Conservation (phyloP, 2,329 filamentous ascomycete genomes). For the Ophiostoma piceae region DNA sequence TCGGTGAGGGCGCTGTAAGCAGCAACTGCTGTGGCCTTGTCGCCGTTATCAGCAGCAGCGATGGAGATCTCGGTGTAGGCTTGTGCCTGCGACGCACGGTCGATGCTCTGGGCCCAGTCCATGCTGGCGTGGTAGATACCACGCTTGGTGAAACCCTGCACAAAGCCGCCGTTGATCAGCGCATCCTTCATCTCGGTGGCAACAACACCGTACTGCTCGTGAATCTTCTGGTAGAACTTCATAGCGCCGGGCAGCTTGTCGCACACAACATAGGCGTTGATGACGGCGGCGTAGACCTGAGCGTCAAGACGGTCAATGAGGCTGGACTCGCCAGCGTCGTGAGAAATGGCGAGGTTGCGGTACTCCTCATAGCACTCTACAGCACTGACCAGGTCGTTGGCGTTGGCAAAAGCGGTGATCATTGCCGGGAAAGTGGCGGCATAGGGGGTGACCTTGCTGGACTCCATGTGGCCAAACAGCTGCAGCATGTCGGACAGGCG, state of each 20-base stretch:
- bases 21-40: conserved; percentile 60
- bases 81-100: conserved; percentile 51
- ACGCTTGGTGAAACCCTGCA: conserved; percentile 68
- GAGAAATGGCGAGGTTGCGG: conserved; percentile 76
- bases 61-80: conserved; percentile 70
- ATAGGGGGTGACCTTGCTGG: conserved; percentile 64
- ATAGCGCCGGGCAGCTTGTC: conserved; percentile 75
- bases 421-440: conserved; percentile 83
- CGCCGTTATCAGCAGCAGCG: conserved; percentile 72
- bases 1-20: conserved; percentile 57
- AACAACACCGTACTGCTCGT: conserved; percentile 55
- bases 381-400: conserved; percentile 76
- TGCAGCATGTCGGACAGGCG: conserved; percentile 83
- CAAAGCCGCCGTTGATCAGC: conserved; percentile 67
- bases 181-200: conserved; percentile 62
- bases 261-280: conserved; percentile 80
- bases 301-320: conserved; percentile 70
- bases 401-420: conserved; percentile 86
- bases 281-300: conserved; percentile 82
- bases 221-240: conserved; percentile 79
- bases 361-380: conserved; percentile 97
- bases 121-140: conserved; percentile 70
- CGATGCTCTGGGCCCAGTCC: conserved; percentile 62
- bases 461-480: conserved; percentile 88
- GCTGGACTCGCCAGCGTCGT: conserved; percentile 67